These are phyloP conservation scores for Umbelopsis isabellina DNA, from an alignment of 192 early-diverging fungal species.

Conservation along the genomic window DNA sequence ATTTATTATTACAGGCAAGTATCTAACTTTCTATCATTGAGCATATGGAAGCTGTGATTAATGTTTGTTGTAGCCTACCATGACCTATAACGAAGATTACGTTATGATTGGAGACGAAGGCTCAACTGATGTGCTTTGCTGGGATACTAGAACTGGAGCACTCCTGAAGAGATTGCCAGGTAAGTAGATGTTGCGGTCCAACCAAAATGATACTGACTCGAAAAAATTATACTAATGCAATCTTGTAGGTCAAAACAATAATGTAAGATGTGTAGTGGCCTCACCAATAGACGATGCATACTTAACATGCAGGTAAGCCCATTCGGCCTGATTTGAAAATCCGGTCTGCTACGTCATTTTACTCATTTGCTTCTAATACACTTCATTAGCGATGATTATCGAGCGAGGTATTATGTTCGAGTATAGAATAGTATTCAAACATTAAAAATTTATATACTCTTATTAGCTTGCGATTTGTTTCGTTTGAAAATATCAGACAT, in stretches of 20 bases:
- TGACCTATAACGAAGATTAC: slow-evolving; percentile 72
- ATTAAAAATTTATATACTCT: not conserved
- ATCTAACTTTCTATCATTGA: not conserved
- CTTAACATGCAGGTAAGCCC: slow-evolving; percentile 57
- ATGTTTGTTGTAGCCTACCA: slow-evolving; percentile 41
- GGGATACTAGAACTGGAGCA: slow-evolving; percentile 71
- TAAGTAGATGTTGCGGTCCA: slow-evolving; percentile 19
- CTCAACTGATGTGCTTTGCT: slow-evolving; percentile 62
- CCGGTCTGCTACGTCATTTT: not conserved
- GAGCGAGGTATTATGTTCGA: slow-evolving; percentile 34
- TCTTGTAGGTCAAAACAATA: slow-evolving; percentile 49
- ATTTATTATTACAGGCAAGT: slow-evolving; percentile 44
- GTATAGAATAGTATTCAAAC: not conserved
- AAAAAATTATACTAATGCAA: not conserved
- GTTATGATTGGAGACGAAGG: slow-evolving; percentile 72
- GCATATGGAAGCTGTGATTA: not conserved
- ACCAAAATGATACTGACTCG: not conserved
- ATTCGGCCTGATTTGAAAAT: not conserved
- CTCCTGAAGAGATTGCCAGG: slow-evolving; percentile 56
- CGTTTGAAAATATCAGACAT: too few relatives aligned
- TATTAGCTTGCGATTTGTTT: too few relatives aligned
- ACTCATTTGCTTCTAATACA: not conserved
- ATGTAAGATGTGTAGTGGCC: slow-evolving; percentile 61
- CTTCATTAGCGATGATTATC: slow-evolving; percentile 36
- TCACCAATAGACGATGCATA: slow-evolving; percentile 65